Base-by-base conservation (phyloP, 2,329 filamentous ascomycete genomes). In the Parascedosporium putredinis region DNA sequence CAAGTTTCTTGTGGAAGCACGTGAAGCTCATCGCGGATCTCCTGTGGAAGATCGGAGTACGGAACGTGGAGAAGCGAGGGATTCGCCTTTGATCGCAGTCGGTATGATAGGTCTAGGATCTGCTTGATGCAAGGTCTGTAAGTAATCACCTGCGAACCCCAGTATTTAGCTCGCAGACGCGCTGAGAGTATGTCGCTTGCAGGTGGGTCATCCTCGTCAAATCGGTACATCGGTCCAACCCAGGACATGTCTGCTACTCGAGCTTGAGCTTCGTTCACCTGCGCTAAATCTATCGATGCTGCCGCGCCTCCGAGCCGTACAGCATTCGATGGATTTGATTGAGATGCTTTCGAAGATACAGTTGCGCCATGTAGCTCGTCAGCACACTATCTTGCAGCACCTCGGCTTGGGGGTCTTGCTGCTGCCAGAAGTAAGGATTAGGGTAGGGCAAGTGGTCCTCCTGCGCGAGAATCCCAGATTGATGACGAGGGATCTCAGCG, bases 91-190 rank as follows among this genome's bases (percentile, higher is more conserved):
- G 63, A 61, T 56, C 55, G 27, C 57, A 62, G 59, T 56, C 65
- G 57, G 54, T 65, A 57, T 51, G 69, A 67, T 61, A 70, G 64
- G 55, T 80, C 64, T 56, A 84, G 64, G 43, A 84, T 75, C 53
- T 74, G 69, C 54, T 72, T 68, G 49, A 83, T 63, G 53, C 91
- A 88, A 1, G 87, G 88, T 22, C 93, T 79, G 62, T 93, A 86
- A 23, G 91, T 90, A 60, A 97, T 90, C 54, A 94, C 89, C 55
- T 85, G 79, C 0, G 88, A 90, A 18, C 93, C 93, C 73, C 91
- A 97, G 65, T 93, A 97, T 64, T 98, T 97, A 12, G 87, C 93
- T 38, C 91, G 83, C 53, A 97, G 73, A 20, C 93, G 80, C 27
- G 91, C 91, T 10, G 80, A 74, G 14, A 96, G 80, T 52, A 97